phyloP scores from a whole-genome alignment of 257 asterid species.

The Nicotiana attenuata region DNA sequence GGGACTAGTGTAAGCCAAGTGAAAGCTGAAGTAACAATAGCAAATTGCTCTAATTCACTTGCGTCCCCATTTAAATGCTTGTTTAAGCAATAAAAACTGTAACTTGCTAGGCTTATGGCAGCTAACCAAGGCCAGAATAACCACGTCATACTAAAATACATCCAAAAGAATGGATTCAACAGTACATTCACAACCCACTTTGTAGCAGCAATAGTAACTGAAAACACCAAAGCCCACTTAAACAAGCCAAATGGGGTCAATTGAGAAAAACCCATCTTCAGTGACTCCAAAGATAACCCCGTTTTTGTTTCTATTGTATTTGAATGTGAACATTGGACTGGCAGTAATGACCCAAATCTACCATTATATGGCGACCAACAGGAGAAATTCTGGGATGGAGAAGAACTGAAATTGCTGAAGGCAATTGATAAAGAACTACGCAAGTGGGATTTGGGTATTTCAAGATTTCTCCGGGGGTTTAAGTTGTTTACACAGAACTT shows the following conservation, averaged over 20 bases:
- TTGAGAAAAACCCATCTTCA: slow-evolving; percentile 41
- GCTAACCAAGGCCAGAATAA: slow-evolving; percentile 91
- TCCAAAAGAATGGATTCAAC: slow-evolving; percentile 81
- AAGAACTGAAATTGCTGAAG: not conserved
- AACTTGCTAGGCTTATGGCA: slow-evolving; percentile 47
- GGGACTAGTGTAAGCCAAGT: slow-evolving; percentile 93
- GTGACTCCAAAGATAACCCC: slow-evolving; percentile 36
- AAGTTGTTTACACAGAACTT: slow-evolving; percentile 23
- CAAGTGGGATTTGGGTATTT: slow-evolving; percentile 15
- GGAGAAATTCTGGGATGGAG: not conserved
- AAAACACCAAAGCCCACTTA: slow-evolving; percentile 55
- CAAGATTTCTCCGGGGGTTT: not conserved
- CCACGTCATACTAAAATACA: slow-evolving; percentile 93
- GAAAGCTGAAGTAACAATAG: slow-evolving; percentile 65
- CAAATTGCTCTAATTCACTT: slow-evolving; percentile 51
- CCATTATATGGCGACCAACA: not conserved
- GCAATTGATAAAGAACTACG: slow-evolving; percentile 7
- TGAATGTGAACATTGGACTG: slow-evolving; percentile 33
- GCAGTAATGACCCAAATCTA: slow-evolving; percentile 16
- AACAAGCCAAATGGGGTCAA: slow-evolving; percentile 55
- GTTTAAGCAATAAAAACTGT: slow-evolving; percentile 51
- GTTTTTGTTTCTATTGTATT: slow-evolving; percentile 23
- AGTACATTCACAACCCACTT: slow-evolving; percentile 46
- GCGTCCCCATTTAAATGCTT: slow-evolving; percentile 63
- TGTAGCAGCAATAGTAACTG: slow-evolving; percentile 52